Conservation (phyloP, 2,329 filamentous ascomycete species). For the Colletotrichum sp. region DNA sequence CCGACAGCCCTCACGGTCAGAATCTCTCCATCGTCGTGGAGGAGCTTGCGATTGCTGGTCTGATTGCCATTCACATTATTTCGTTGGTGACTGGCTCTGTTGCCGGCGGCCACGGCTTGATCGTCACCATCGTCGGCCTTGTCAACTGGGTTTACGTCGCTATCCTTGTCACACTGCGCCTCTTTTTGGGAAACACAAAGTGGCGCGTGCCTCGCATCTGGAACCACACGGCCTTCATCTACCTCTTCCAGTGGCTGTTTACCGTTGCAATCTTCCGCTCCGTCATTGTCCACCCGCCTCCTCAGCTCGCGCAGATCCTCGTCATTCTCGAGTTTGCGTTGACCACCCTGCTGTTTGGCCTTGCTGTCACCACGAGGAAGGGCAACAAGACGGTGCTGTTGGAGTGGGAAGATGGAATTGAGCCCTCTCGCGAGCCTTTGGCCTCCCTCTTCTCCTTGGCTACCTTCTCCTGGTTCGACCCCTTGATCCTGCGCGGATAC, state of each 20-base stretch:
- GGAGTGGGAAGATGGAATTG: conserved; percentile 87
- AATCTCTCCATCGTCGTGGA: conserved; percentile 74
- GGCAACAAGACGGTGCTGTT: conserved; percentile 89
- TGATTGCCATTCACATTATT: conserved; percentile 72
- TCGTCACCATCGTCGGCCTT: conserved; percentile 71
- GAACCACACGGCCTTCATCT: conserved; percentile 91
- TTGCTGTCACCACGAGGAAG: conserved; percentile 83
- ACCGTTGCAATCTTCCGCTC: conserved; percentile 82
- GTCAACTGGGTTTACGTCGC: conserved; percentile 83
- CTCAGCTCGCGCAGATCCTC: conserved; percentile 65
- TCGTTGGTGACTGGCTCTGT: conserved; percentile 62
- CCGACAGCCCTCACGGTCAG: conserved; percentile 79
- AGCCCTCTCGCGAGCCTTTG: conserved; percentile 84
- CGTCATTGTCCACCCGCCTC: conserved; percentile 77
- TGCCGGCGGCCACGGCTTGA: conserved; percentile 61
- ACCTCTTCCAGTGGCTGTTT: conserved; percentile 82
- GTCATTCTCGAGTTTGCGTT: conserved; percentile 78
- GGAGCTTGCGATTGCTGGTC: conserved; percentile 73
- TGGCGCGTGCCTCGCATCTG: conserved; percentile 77
- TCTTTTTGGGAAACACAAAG: conserved; percentile 69
- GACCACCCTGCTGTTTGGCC: conserved; percentile 73
- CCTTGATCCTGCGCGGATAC: conserved; percentile 89
- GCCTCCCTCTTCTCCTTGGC: conserved; percentile 88
- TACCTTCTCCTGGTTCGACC: conserved; percentile 90
- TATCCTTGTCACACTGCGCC: conserved; percentile 72